Conservation (phyloP, 1,139 yeast species). For the Kazachstania sp. region DNA sequence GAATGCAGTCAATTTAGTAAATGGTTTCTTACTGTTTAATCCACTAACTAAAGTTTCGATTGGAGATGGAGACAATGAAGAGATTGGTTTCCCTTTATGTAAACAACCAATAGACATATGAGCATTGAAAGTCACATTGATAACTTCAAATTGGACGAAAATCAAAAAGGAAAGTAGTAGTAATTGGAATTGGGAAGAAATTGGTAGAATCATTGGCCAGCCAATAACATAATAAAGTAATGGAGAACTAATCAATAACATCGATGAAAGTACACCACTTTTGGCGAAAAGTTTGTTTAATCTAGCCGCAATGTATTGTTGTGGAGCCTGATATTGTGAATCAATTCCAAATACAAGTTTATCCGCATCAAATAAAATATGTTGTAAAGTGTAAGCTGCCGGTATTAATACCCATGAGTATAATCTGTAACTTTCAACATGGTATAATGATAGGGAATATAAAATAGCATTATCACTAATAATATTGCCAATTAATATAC, state of each 20-base stretch:
- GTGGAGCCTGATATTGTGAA: conserved; percentile 35
- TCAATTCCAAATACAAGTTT: conserved; percentile 42
- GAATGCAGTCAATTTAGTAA: conserved; percentile 60
- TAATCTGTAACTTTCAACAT: conserved; percentile 19
- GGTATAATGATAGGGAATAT: background rate
- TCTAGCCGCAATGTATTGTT: conserved; percentile 24
- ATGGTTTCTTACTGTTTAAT: conserved; percentile 44
- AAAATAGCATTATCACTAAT: conserved; percentile 25
- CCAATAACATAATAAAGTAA: conserved; percentile 10
- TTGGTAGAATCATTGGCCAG: conserved; percentile 11
- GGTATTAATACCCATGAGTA: conserved; percentile 34
- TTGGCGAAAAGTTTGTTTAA: conserved; percentile 16
- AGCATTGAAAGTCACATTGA: conserved; percentile 57
- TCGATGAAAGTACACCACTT: conserved; percentile 12
- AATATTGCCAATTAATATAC: conserved; percentile 36
- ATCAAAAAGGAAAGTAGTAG: conserved; percentile 12
- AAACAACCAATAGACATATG: conserved; percentile 79
- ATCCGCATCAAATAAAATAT: conserved; percentile 52
- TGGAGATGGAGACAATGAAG: conserved; percentile 62
- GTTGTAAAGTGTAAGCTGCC: conserved; percentile 44
- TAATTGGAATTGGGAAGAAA: conserved; percentile 11
- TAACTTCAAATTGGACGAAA: conserved; percentile 40
- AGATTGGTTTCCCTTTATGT: conserved; percentile 62
- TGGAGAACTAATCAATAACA: conserved; percentile 13
- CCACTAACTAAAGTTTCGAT: conserved; percentile 70